These are phyloP conservation scores for Geopyxis carbonaria DNA, from an alignment of 495 filamentous ascomycete species.

Conservation along the genomic window DNA sequence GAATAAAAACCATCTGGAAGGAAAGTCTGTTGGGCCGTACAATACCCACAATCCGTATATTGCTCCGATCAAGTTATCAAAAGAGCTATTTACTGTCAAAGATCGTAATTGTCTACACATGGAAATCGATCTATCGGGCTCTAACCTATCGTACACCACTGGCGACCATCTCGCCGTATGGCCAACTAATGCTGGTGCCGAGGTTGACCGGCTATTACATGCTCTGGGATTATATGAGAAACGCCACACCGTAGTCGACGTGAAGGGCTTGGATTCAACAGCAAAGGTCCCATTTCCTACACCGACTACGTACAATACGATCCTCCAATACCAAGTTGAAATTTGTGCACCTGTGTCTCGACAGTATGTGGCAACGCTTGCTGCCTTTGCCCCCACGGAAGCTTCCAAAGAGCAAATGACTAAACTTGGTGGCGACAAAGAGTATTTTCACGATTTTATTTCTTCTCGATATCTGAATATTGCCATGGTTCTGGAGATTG, in stretches of 20 bases:
- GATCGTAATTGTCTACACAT: constrained; percentile 92
- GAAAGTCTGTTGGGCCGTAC: constrained; percentile 69
- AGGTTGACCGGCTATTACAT: constrained; percentile 78
- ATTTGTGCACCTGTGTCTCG: constrained; percentile 89
- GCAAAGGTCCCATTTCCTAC: constrained; percentile 96
- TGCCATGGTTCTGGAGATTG: constrained; percentile 62
- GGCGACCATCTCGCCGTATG: constrained; percentile 95
- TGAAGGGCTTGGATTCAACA: constrained; percentile 87
- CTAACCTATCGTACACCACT: constrained; percentile 79
- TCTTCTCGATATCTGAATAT: constrained; percentile 74
- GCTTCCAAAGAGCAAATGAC: constrained; percentile 67
- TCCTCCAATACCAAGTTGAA: constrained; percentile 91
- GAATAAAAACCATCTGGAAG: constrained; percentile 88
- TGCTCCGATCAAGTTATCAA: constrained; percentile 78
- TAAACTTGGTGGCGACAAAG: constrained; percentile 80
- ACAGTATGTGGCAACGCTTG: constrained; percentile 77
- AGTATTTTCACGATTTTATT: constrained; percentile 85
- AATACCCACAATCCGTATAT: constrained; percentile 96
- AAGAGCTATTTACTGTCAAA: constrained; percentile 80
- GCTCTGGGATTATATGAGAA: constrained; percentile 60
- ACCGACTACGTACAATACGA: constrained; percentile 90
- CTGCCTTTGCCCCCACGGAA: constrained; percentile 80
- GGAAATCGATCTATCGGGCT: constrained; percentile 81
- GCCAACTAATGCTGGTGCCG: constrained; percentile 86
- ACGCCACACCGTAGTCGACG: constrained; percentile 65